Conservation (phyloP, 371 early-diverging fungal species). For the Mucor indicus region DNA sequence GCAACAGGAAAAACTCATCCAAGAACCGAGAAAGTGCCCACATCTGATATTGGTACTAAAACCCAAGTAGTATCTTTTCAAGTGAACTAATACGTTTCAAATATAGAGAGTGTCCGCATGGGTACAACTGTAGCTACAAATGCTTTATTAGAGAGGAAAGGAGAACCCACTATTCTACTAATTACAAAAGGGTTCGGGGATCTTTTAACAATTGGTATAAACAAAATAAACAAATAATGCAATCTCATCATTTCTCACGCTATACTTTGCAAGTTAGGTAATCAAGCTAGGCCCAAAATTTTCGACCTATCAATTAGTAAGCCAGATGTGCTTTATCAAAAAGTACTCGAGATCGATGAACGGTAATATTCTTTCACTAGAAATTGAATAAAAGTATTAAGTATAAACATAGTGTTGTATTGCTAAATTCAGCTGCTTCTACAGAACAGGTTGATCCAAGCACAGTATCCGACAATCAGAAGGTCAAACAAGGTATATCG, state of each 20-base stretch:
- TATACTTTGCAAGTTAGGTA: conserved; percentile 54
- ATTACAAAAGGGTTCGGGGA: conserved; percentile 91
- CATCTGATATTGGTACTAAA: conserved; percentile 60
- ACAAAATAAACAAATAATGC: not conserved
- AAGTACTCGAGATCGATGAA: conserved; percentile 88
- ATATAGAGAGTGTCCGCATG: conserved; percentile 90
- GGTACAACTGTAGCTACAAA: conserved; percentile 98
- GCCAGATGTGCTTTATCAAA: conserved; percentile 83
- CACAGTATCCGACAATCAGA: conserved; percentile 13
- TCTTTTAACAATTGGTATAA: conserved; percentile 59
- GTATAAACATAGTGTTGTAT: conserved; percentile 52
- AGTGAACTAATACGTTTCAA: too few species aligned
- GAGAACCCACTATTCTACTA: conserved; percentile 82
- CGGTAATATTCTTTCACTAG: too few species aligned
- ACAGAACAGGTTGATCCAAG: conserved; percentile 41
- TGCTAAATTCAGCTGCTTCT: conserved; percentile 71
- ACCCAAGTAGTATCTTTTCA: too few species aligned
- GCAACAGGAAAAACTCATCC: conserved; percentile 74
- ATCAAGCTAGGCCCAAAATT: conserved; percentile 91
- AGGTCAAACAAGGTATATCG: conserved; percentile 69
- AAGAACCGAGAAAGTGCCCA: conserved; percentile 73
- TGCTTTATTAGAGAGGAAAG: conserved; percentile 87
- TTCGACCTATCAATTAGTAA: conserved; percentile 86
- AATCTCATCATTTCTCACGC: not conserved
- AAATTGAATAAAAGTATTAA: too few species aligned